Evolutionary conservation across 345 rosid genomes (phyloP), one percentile per base, ranked within the genome.

Genomic region (Populus euphratica): DNA sequence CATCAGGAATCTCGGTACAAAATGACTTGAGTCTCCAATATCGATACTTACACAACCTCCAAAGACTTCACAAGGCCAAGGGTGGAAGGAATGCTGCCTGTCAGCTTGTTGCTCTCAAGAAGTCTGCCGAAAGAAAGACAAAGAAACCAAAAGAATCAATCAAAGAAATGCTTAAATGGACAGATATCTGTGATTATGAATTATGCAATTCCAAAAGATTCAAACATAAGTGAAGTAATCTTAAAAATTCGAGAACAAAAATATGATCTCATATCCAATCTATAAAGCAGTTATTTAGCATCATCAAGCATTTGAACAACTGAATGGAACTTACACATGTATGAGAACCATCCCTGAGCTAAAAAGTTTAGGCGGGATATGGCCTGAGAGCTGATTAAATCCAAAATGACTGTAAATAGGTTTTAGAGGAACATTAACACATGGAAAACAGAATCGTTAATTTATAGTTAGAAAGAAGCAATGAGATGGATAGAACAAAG

Each of bases 21-120:
- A 74, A 71, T 52, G 52, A 33, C 25, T 68, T 62, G 10, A 73
- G 23, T 18, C 67, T 4, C 17, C 74, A 61, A 13, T 59, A 25
- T 33, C 43, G 78, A 67, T 86, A 90, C 99, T 90, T 84, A 96
- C 99, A 96, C 73, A 49, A 88, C 90, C 71, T 86, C 83, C 86
- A 96, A 67, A 10, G 80, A 71, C 71, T 31, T 31, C 81, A 96
- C 97, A 5, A 76, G 88, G 69, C 89, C 91, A 80, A 96, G 91
- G 77, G 85, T 86, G 1, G 81, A 35, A 20, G 99, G 99, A 69
- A 96, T 80, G 59, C 5, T 1, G 1, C 97, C 98, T 0, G 73
- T 73, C 69, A 96, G 87, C 44, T 73, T 79, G 87, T 96, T 93
- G 84, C 86, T 84, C 9, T 92, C 95, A 69, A 93, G 90, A 62